Percentiles rank a stretch among this genome's conserved stretches.
phyloP scores from a whole-genome alignment of 2,329 filamentous ascomycete species.

The Colletotrichum cordylinicola region DNA sequence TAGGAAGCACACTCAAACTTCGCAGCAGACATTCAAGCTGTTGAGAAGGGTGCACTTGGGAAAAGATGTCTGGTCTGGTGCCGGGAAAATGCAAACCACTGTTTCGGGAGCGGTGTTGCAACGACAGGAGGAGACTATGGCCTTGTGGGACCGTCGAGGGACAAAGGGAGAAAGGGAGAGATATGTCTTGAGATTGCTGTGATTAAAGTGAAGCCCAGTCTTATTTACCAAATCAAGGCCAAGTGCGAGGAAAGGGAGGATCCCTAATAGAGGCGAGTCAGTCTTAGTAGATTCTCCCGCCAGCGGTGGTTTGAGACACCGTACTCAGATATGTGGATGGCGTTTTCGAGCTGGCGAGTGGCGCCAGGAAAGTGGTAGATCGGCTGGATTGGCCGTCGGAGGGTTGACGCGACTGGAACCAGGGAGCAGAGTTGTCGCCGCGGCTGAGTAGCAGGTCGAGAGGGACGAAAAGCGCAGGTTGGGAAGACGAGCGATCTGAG shows the following conservation, averaged over 20 bases:
- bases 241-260: slow-evolving; percentile 12
- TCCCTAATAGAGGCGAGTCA: slow-evolving; percentile 15
- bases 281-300: slow-evolving; percentile 14
- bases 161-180: slow-evolving; percentile 21
- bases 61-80: slow-evolving; percentile 17
- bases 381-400: not conserved
- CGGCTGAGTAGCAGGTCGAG: not conserved
- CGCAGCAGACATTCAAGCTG: slow-evolving; percentile 63
- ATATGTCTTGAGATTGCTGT: slow-evolving; percentile 22
- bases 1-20: slow-evolving; percentile 62
- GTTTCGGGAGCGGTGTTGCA: slow-evolving; percentile 25
- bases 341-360: slow-evolving; percentile 12
- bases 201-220: slow-evolving; percentile 1
- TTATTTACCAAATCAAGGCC: slow-evolving; percentile 4
- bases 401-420: not conserved
- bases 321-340: slow-evolving; percentile 22
- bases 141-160: slow-evolving; percentile 17
- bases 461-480: not conserved
- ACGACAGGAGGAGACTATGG: slow-evolving; percentile 22
- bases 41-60: slow-evolving; percentile 25
- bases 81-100: slow-evolving; percentile 24
- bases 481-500: not conserved
- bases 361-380: slow-evolving; percentile 2
- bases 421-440: not conserved
- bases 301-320: slow-evolving; percentile 16